phyloP scores from a whole-genome alignment of 305 asterid species.

The Fraxinus ornus region DNA sequence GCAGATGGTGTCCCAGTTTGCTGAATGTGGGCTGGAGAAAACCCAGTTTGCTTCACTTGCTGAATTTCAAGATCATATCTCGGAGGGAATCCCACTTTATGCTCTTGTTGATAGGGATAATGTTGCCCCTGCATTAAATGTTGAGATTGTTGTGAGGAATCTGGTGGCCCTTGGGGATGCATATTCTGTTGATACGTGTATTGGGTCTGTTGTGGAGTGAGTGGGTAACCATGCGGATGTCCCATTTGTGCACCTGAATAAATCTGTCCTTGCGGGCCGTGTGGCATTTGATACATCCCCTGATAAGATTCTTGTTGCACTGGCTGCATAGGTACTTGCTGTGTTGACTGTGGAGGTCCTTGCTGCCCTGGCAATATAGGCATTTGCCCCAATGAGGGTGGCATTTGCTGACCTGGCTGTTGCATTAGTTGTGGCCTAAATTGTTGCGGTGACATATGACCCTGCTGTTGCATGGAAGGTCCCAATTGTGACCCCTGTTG shows the following conservation, averaged over 20 bases:
- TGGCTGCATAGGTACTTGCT: slow-evolving; percentile 44
- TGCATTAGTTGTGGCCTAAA: slow-evolving; percentile 59
- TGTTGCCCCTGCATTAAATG: slow-evolving; percentile 59
- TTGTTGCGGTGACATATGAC: slow-evolving; percentile 46
- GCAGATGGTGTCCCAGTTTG: slow-evolving; percentile 46
- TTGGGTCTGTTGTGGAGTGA: slow-evolving; percentile 52
- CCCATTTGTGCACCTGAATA: slow-evolving; percentile 55
- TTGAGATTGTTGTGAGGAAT: slow-evolving; percentile 54
- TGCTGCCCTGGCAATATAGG: slow-evolving; percentile 50
- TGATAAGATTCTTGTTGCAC: slow-evolving; percentile 53
- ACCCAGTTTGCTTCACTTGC: slow-evolving; percentile 60
- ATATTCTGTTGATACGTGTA: slow-evolving; percentile 60
- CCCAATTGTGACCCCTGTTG: slow-evolving; percentile 57
- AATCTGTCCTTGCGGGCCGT: slow-evolving; percentile 45
- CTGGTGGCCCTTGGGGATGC: slow-evolving; percentile 55
- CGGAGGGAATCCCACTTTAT: slow-evolving; percentile 47
- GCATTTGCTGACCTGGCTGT: slow-evolving; percentile 55
- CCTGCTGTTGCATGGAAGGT: slow-evolving; percentile 48
- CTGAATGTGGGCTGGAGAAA: slow-evolving; percentile 63
- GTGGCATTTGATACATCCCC: slow-evolving; percentile 43
- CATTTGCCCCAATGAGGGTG: slow-evolving; percentile 46
- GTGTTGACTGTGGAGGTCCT: slow-evolving; percentile 45
- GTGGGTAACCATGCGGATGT: slow-evolving; percentile 56
- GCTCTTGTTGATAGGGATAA: slow-evolving; percentile 61
- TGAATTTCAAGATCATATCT: slow-evolving; percentile 53